Base-by-base conservation (phyloP, 768 basidiomycete species). In the Russula sp. region DNA sequence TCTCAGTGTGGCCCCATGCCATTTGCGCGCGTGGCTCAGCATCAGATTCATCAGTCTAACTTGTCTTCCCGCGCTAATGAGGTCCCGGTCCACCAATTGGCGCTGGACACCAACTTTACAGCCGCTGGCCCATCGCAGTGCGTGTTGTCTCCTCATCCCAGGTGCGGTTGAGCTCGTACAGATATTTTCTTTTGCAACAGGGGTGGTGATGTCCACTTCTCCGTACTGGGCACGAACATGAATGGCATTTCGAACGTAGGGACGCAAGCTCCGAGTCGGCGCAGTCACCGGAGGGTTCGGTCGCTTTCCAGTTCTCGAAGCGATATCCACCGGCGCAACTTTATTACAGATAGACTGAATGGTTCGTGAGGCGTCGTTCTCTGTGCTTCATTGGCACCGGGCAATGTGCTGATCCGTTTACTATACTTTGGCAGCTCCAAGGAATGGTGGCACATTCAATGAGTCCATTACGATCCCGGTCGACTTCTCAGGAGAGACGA, bases 1-100 rank as follows among this genome's bases (percentile, higher is more conserved):
- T 28, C 26, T n/a, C 9, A 57, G 55, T 56, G 55, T 56, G 55
- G 55, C 24, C 55, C 56, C 2, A 44, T 57, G 40, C 56, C 56
- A 11, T 57, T 57, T 44, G 56, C 56, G 3, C 56, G 56, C 42
- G 56, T 57, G 26, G 56, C 56, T 30, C 28, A 30, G 28, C 28
- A 30, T 30, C 28, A 30, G 28, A 30, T 30, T 16, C 26, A 44
- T 30, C 40, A 28, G 26, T 6, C 16, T 24, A 56, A 56, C 24
- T 9, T 26, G 24, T 40, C 55, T 56, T 56, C 55, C 44, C 40
- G 26, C 8, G 10, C 10, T 9, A 5, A 22, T 26, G 36, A 30
- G 38, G 5, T 11, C 42, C 18, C 9, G 1, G 40, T 44, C 26
- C 40, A 44, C 28, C 20, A 5, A 20, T 8, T 57, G 42, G 1